A percentile compares a stretch with the other conserved stretches of the same genome.
These are phyloP conservation scores for Cryphonectria naterciae DNA, from an alignment of 2,329 filamentous ascomycete species.

Conservation along the genomic window DNA sequence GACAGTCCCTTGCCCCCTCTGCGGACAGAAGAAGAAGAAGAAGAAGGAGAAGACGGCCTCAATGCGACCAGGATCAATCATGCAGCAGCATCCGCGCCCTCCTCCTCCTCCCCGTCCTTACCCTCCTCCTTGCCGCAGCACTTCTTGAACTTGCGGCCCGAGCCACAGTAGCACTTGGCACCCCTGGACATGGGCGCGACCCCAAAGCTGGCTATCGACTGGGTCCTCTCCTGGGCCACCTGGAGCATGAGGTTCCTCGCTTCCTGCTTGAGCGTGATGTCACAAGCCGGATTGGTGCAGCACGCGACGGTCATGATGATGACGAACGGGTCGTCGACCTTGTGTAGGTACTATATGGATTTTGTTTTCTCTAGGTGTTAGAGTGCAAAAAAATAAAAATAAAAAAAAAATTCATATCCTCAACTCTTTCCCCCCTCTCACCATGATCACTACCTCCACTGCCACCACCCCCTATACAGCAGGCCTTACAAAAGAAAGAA, in stretches of 20 bases:
- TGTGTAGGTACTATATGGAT: conserved; percentile 27
- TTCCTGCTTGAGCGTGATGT: conserved; percentile 26
- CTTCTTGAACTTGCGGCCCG: conserved; percentile 29
- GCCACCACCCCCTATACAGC: too few relatives aligned
- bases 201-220: conserved; percentile 28
- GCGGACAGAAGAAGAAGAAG: neutral
- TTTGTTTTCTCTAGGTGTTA: neutral
- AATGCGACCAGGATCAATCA: neutral
- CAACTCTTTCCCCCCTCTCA: neutral
- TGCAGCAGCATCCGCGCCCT: neutral
- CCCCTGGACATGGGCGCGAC: conserved; percentile 25
- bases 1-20: neutral
- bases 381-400: neutral
- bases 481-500: neutral
- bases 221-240: conserved; percentile 25
- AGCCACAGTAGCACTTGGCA: conserved; percentile 30
- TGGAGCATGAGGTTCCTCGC: conserved; percentile 26
- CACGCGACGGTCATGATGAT: conserved; percentile 31
- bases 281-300: conserved; percentile 18
- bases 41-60: too few relatives aligned
- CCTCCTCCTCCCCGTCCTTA: neutral
- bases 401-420: too few relatives aligned
- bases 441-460: neutral
- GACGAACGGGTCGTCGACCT: conserved; percentile 27
- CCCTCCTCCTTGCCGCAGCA: conserved; percentile 23